phyloP scores from a whole-genome alignment of 2,329 filamentous ascomycete species.

The Alternaria metachromatica region DNA sequence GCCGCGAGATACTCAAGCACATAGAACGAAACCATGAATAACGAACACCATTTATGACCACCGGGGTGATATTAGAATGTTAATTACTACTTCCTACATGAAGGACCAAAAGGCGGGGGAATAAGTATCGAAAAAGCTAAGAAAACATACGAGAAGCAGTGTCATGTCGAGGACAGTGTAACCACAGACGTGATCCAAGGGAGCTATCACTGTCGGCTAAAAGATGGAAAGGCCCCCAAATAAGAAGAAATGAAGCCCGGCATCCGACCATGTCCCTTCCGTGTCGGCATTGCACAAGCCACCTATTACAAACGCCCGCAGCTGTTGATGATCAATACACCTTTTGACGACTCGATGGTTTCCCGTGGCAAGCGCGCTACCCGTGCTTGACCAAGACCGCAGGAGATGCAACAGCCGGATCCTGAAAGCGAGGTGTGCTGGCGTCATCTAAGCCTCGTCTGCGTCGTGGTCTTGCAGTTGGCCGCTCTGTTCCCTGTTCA shows the following conservation, averaged over 20 bases:
- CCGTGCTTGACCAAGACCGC: slow-evolving; percentile 23
- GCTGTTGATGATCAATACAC: slow-evolving; percentile 30
- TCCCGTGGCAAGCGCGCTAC: slow-evolving; percentile 38
- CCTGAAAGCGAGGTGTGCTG: slow-evolving; percentile 4
- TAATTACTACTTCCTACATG: slow-evolving; percentile 52
- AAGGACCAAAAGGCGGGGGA: slow-evolving; percentile 48
- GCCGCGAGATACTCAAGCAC: neutral
- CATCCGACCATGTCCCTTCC: slow-evolving; percentile 28
- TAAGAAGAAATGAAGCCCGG: slow-evolving; percentile 40
- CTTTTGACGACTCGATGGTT: slow-evolving; percentile 26
- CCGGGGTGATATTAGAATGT: slow-evolving; percentile 47
- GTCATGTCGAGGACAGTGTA: slow-evolving; percentile 41
- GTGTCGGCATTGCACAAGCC: slow-evolving; percentile 36
- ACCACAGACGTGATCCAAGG: slow-evolving; percentile 28
- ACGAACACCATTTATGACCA: slow-evolving; percentile 16
- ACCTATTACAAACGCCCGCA: slow-evolving; percentile 44
- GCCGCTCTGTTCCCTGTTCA: slow-evolving; percentile 81
- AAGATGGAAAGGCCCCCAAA: slow-evolving; percentile 33
- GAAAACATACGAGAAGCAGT: slow-evolving; percentile 50
- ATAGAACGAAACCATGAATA: neutral
- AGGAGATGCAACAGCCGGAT: slow-evolving; percentile 12
- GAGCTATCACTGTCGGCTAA: slow-evolving; percentile 32
- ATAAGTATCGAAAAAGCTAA: slow-evolving; percentile 51
- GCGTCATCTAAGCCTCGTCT: slow-evolving; percentile 37
- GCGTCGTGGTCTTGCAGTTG: slow-evolving; percentile 42